phyloP scores from a whole-genome alignment of 768 basidiomycete species.

The Cantharellus cinnabarinus region DNA sequence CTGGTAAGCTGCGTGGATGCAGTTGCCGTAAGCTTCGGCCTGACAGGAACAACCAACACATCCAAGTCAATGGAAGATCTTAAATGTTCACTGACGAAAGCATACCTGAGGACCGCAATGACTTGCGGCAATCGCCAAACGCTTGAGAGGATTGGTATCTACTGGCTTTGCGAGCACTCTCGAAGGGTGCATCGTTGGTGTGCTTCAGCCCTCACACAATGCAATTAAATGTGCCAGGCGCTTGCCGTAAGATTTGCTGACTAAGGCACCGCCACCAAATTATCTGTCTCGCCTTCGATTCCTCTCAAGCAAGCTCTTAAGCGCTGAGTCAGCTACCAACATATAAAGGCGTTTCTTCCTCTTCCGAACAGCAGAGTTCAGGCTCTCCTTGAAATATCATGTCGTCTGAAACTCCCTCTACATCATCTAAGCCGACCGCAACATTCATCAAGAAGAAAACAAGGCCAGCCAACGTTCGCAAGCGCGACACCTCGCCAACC shows the following conservation, averaged over 20 bases:
- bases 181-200: not conserved
- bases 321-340: too few species aligned
- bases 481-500: conserved; percentile 47
- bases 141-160: conserved; percentile 5
- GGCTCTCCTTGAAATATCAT: too few species aligned
- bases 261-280: too few species aligned
- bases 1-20: conserved; percentile 60
- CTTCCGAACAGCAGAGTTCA: too few species aligned
- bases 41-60: conserved; percentile 13
- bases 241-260: too few species aligned
- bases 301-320: too few species aligned
- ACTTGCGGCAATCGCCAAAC: conserved; percentile 5
- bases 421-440: conserved; percentile 20
- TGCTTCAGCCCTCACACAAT: too few species aligned
- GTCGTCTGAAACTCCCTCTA: not conserved
- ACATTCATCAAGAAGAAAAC: conserved; percentile 81
- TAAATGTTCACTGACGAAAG: too few species aligned
- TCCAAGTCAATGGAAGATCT: not conserved
- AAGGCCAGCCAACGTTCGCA: conserved; percentile 54
- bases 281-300: too few species aligned
- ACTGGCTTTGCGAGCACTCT: conserved; percentile 1
- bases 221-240: too few species aligned
- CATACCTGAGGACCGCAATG: conserved; percentile 2
- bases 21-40: conserved; percentile 71
- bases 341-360: too few species aligned